phyloP scores from a whole-genome alignment of 176 grass and related monocot genomes.

The Calamus simplicifolius region DNA sequence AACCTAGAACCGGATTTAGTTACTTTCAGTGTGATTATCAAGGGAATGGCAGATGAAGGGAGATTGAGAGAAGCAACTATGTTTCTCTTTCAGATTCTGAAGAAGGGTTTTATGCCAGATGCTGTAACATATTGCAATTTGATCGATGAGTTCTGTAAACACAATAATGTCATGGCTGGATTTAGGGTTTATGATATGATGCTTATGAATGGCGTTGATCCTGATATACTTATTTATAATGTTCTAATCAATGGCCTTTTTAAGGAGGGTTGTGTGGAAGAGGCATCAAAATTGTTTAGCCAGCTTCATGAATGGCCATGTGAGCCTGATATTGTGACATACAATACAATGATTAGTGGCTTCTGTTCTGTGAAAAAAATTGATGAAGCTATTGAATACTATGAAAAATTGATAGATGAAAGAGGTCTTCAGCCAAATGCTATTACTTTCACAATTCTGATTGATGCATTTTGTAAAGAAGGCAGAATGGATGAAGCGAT shows the following conservation, averaged over 20 bases:
- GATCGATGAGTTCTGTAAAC: too few species aligned
- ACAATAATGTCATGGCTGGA: too few species aligned
- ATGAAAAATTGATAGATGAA: background rate
- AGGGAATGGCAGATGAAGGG: conserved; percentile 15
- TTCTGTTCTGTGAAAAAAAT: conserved; percentile 13
- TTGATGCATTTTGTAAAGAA: conserved; percentile 22
- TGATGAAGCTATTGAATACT: background rate
- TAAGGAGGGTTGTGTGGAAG: conserved; percentile 3
- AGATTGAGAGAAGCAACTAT: conserved; percentile 9
- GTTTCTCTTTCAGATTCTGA: conserved; percentile 12
- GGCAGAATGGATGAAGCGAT: conserved; percentile 10
- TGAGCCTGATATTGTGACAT: conserved; percentile 11
- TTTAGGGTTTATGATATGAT: too few species aligned
- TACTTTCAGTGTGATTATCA: conserved; percentile 12
- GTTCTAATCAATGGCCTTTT: conserved; percentile 16
- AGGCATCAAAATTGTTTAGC: conserved; percentile 1
- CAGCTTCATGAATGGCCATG: background rate
- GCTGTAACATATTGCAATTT: background rate
- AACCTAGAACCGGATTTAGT: conserved; percentile 4
- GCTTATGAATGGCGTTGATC: conserved; percentile 4
- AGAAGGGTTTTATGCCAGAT: conserved; percentile 4
- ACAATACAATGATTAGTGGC: conserved; percentile 14
- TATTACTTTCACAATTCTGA: conserved; percentile 6
- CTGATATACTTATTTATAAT: conserved; percentile 17
- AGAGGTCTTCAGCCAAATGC: conserved; percentile 10